Conservation (phyloP, 257 asterid genomes). For the Cordia subcordata region DNA sequence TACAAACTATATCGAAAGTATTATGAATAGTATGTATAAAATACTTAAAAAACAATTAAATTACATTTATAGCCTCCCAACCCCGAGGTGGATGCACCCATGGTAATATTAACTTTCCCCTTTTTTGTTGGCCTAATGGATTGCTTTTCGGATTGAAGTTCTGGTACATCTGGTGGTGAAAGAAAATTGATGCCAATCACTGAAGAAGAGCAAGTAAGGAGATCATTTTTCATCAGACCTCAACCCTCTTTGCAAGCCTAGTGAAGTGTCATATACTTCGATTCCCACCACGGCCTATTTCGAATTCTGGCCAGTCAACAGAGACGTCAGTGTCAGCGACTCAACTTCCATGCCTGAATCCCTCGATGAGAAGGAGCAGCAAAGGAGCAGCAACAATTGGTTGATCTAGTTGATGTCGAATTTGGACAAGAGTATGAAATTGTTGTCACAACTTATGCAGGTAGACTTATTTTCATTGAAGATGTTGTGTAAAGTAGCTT, state of each 20-base stretch:
- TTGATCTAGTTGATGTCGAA: slow-evolving; percentile 36
- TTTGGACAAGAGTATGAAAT: slow-evolving; percentile 37
- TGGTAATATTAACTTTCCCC: background rate
- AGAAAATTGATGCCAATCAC: slow-evolving; percentile 40
- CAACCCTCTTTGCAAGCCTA: slow-evolving; percentile 35
- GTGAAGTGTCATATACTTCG: slow-evolving; percentile 38
- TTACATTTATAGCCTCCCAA: too few relatives aligned
- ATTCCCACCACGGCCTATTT: slow-evolving; percentile 43
- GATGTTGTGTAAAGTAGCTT: too few relatives aligned
- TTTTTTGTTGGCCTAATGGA: too few relatives aligned
- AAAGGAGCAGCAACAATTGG: slow-evolving; percentile 18
- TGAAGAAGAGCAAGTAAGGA: slow-evolving; percentile 33
- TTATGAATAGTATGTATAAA: too few relatives aligned
- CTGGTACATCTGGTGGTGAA: slow-evolving; percentile 35
- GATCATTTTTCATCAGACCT: slow-evolving; percentile 34
- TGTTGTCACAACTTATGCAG: slow-evolving; percentile 42
- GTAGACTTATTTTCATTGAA: slow-evolving; percentile 6
- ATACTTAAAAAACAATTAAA: too few relatives aligned
- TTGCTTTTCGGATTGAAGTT: slow-evolving; percentile 8
- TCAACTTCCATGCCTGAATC: slow-evolving; percentile 5
- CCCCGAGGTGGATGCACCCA: too few relatives aligned
- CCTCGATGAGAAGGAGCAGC: slow-evolving; percentile 18
- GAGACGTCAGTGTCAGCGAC: background rate
- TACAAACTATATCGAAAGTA: too few relatives aligned
- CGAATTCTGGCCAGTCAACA: slow-evolving; percentile 35